Base-by-base conservation (phyloP, 306 rosid species). In the Lotus japonicus region DNA sequence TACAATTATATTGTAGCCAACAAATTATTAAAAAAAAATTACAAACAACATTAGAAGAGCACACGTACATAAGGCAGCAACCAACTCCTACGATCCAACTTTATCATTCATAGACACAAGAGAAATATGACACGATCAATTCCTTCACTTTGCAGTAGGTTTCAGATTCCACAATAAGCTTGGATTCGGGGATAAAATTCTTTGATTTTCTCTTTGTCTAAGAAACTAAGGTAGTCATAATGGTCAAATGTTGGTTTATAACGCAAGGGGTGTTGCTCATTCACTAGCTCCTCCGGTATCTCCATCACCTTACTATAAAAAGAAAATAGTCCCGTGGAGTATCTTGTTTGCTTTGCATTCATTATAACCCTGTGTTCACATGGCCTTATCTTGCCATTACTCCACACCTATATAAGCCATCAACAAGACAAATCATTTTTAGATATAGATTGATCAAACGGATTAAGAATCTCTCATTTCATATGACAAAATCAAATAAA, bases 351-450 rank as follows among this genome's bases (percentile, higher is more conserved):
- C 72, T 59, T 16, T 45, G 75, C 72, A 14, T 78, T 82, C 75
- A 82, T 65, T 28, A 35, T 52, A 11, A 78, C 83, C 26, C 80
- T 58, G 49, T 82, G 86, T n/a, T 73, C 75, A 41, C 86, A 78
- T 56, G 83, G 1, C 0, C 62, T 39, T 26, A 77, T 66, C 35
- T 80, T 81, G 0, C 80, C 80, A 46, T 82, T 82, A 12, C 83
- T 82, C 86, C 80, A 82, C 31, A 74, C 63, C 82, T 81, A n/a
- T n/a, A n/a, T n/a, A 73, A 0, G 0, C 50, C 76, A 68, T 9
- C 0, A 19, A 19, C 42, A 42, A 58, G 28, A 33, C 50, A 39
- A 41, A 58, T 6, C 35, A n/a, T 8, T 17, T 26, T 26, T 5
- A 26, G 1, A 21, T 1, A 21, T 26, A 21, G 23, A 21, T 21